Conservation (phyloP, 2,329 filamentous ascomycete species). For the Huntiella abstrusa region DNA sequence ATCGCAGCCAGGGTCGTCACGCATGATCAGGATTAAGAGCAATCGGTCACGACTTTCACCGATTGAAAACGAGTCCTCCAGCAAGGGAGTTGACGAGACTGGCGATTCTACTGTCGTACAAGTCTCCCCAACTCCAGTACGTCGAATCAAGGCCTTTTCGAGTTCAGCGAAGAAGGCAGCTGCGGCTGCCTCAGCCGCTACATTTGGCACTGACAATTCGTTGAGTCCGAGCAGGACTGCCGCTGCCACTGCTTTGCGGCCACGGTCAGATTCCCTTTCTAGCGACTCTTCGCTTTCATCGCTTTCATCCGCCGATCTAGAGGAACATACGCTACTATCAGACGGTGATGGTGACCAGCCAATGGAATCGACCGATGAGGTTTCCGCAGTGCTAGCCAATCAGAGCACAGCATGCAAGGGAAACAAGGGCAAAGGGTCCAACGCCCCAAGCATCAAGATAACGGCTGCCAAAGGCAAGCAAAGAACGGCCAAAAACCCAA, state of each 20-base stretch:
- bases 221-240: background rate
- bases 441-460: constrained; percentile 4
- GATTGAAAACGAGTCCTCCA: too few relatives aligned
- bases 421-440: constrained; percentile 4
- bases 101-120: background rate
- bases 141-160: constrained; percentile 2
- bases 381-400: constrained; percentile 3
- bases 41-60: background rate
- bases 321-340: constrained; percentile 7
- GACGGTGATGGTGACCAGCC: constrained; percentile 8
- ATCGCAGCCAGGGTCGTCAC: background rate
- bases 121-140: background rate
- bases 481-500: background rate
- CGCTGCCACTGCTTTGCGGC: background rate
- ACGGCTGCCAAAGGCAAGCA: background rate
- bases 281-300: constrained; percentile 11
- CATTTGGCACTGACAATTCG: background rate
- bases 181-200: background rate
- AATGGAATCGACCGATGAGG: constrained; percentile 7
- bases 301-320: constrained; percentile 6
- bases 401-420: constrained; percentile 2
- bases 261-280: constrained; percentile 7
- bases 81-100: background rate
- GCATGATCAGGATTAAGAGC: constrained; percentile 2
- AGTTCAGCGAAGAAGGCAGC: constrained; percentile 2